Base-by-base conservation (phyloP, 2,329 filamentous ascomycete species). In the Hypoxylon sp. region DNA sequence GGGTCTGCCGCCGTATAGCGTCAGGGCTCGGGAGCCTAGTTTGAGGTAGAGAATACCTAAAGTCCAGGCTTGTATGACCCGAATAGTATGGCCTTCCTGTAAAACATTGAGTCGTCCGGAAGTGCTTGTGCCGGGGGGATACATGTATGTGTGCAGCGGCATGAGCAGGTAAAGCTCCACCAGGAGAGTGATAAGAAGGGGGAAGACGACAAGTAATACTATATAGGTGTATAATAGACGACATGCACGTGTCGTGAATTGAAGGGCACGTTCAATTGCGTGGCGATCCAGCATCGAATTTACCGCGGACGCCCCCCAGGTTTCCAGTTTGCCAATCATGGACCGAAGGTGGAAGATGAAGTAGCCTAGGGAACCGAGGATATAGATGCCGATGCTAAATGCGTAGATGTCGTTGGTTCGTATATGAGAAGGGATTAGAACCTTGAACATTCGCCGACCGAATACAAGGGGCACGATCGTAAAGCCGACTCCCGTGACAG, bases 371-470 rank as follows among this genome's bases (percentile, higher is more conserved):
- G 88, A 89, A 10, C 92, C 93, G 3, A 97, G 84, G 27, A 93
- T 83, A 77, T 97, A 97, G 44, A 97, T 87, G 13, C 96, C 96
- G 31, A 96, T 89, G 57, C 93, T 97, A 79, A 98, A 97, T 11
- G 96, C 95, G 75, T 99, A 98, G 27, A 99, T 92, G 78, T 99
- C 96, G 79, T 98, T 99, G 76, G 95, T 92, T 44, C 88, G 88
- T 52, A 92, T 87, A 68, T 92, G 86, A 0, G 85, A 81, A 3
- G 93, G 93, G 46, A 97, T 88, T 35, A 94, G 81, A 29, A 86
- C 82, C 51, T 90, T 89, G 77, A 98, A 92, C 68, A 98, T 85
- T 63, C 85, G 86, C 29, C 96, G 91, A 1, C 96, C 96, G 76
- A 97, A 89, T 6, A 97, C 85, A 3, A 99, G 86, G 0, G 96